Evolutionary conservation across 148 eudicot species (phyloP).

Genomic region (Vaccinium vitisidaea): DNA sequence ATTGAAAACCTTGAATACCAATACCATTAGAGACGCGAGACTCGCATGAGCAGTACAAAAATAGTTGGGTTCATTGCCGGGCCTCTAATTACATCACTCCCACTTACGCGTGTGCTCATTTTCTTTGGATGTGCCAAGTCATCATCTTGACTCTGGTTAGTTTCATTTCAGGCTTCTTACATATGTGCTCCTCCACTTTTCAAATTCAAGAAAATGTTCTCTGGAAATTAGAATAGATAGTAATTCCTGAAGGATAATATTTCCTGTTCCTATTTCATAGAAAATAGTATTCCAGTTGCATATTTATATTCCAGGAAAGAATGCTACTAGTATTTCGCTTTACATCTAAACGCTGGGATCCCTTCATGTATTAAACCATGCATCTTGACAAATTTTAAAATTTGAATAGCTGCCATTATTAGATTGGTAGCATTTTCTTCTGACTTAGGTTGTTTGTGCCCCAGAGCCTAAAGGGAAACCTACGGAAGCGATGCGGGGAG

Average conservation of each 20-base stretch:
- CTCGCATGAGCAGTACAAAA: background rate
- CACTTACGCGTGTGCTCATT: background rate
- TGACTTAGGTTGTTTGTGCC: conserved; percentile 15
- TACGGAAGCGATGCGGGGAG: conserved; percentile 92
- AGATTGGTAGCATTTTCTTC: conserved; percentile 2
- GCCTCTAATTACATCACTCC: background rate
- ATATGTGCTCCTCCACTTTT: background rate
- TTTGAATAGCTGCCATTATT: background rate
- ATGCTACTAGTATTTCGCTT: background rate
- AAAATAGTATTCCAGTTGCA: background rate
- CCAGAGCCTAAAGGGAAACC: conserved; percentile 86
- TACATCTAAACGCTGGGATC: background rate
- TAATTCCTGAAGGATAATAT: background rate
- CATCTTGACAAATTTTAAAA: background rate
- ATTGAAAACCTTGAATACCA: background rate
- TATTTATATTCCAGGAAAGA: background rate
- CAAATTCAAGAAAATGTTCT: background rate
- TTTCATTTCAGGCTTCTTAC: background rate
- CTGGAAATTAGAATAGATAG: background rate
- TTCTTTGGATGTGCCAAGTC: background rate
- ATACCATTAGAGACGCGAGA: background rate
- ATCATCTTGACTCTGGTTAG: background rate
- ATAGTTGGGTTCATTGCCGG: background rate
- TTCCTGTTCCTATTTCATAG: background rate
- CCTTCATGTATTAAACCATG: background rate